Evolutionary conservation across 1,139 yeast species (phyloP).

Genomic region (Spathaspora sp.): DNA sequence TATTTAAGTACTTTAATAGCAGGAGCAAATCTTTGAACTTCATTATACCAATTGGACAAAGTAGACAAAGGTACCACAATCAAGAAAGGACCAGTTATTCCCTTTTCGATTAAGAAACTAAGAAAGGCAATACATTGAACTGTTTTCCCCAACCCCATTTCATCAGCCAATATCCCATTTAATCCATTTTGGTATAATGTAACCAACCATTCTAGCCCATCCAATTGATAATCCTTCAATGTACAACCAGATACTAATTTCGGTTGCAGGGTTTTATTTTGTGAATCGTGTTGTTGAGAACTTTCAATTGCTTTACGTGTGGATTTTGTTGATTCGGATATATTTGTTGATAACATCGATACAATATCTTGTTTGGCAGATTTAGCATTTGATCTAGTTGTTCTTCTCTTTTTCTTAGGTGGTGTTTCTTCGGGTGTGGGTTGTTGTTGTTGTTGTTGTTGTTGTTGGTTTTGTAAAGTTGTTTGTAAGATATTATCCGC

Average conservation of each 20-base stretch:
- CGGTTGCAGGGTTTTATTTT: conserved; percentile 51
- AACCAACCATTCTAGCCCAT: conserved; percentile 87
- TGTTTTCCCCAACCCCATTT: conserved; percentile 96
- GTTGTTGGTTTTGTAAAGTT: conserved; percentile 25
- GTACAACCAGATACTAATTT: conserved; percentile 60
- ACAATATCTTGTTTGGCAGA: conserved; percentile 19
- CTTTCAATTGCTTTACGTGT: conserved; percentile 24
- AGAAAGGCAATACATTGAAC: conserved; percentile 80
- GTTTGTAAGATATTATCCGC: conserved; percentile 68
- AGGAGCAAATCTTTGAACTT: conserved; percentile 75
- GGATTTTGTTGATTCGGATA: conserved; percentile 20
- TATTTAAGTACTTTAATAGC: conserved; percentile 60
- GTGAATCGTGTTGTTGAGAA: conserved; percentile 17
- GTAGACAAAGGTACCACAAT: conserved; percentile 89
- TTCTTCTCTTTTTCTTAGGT: conserved; percentile 14
- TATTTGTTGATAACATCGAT: conserved; percentile 22
- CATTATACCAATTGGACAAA: conserved; percentile 79
- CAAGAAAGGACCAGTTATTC: conserved; percentile 79
- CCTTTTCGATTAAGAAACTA: conserved; percentile 76
- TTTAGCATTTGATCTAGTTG: conserved; percentile 12
- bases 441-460: conserved; percentile 8
- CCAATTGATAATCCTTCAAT: conserved; percentile 81
- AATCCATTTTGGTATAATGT: conserved; percentile 90
- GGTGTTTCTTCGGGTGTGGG: conserved; percentile 14
- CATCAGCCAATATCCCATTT: conserved; percentile 94